A percentile compares a stretch with the other conserved stretches of the same genome.
Conservation (phyloP, 2,329 filamentous ascomycete genomes). For the Rutstroemia sp. region DNA sequence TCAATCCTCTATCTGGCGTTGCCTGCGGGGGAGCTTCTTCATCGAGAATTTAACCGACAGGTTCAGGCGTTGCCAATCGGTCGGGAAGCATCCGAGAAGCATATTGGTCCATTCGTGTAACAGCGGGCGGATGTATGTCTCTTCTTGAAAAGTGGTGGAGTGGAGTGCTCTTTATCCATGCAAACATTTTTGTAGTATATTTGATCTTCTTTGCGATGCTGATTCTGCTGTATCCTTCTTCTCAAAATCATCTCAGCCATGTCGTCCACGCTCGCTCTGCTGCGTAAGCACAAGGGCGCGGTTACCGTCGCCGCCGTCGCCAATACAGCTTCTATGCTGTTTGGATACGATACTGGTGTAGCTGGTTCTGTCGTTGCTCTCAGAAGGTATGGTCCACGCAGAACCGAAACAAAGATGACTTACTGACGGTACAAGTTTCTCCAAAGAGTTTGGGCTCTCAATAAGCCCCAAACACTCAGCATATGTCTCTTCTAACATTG, state of each 20-base stretch:
- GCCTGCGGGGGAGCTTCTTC: too few species aligned
- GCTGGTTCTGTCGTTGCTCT: constrained; percentile 17
- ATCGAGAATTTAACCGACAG: too few species aligned
- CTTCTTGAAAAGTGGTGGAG: too few species aligned
- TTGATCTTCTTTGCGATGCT: too few species aligned
- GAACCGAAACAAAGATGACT: not conserved
- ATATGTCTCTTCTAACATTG: constrained; percentile 31
- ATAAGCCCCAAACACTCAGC: constrained; percentile 9
- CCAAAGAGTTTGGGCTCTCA: constrained; percentile 11
- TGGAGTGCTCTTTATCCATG: too few species aligned
- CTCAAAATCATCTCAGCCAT: not conserved
- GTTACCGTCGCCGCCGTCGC: constrained; percentile 14
- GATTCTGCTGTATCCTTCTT: not conserved
- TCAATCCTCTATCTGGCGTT: too few species aligned
- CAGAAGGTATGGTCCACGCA: constrained; percentile 8
- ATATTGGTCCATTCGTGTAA: too few species aligned
- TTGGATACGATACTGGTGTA: constrained; percentile 22
- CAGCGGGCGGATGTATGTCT: too few species aligned
- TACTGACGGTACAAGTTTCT: not conserved
- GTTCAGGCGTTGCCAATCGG: too few species aligned
- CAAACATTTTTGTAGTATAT: too few species aligned
- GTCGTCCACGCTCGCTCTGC: constrained; percentile 1
- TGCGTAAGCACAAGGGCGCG: constrained; percentile 15
- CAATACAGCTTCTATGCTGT: constrained; percentile 18
- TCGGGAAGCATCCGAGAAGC: too few species aligned